These are phyloP conservation scores for Erythrophleum fordii DNA, from an alignment of 306 rosid genomes.

Conservation along the genomic window DNA sequence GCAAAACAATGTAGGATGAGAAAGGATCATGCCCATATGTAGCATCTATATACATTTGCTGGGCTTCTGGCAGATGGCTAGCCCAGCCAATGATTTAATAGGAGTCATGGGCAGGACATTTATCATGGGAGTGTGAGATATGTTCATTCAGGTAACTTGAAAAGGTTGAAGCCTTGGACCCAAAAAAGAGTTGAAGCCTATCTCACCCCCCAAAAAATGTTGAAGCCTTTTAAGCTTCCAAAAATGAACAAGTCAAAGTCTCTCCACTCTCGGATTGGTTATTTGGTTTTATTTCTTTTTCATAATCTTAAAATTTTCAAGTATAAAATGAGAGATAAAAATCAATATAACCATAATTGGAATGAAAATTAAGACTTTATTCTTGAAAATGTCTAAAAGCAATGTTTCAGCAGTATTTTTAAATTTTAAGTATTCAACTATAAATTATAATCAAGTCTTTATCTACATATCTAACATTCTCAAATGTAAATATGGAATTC, in stretches of 20 bases:
- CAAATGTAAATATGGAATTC: no score
- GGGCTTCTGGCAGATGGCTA: background rate
- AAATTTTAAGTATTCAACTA: no score
- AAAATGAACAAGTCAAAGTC: background rate
- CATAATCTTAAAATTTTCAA: background rate
- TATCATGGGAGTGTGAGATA: no score
- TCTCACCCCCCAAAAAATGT: background rate
- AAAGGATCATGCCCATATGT: no score
- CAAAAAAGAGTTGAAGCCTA: no score
- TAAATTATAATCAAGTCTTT: no score
- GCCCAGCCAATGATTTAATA: background rate
- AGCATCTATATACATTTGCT: background rate
- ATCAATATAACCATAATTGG: background rate
- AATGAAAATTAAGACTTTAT: background rate
- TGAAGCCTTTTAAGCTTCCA: background rate
- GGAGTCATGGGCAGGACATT: background rate
- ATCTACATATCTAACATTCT: no score
- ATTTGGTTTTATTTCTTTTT: background rate
- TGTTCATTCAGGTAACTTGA: no score
- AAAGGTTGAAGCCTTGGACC: no score
- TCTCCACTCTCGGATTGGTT: background rate
- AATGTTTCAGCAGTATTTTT: no score
- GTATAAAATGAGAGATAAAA: background rate
- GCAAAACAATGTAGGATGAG: no score
- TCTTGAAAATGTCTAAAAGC: background rate